Percentiles rank a stretch among this genome's conserved stretches.
phyloP scores from a whole-genome alignment of 192 early-diverging fungal species.

The Umbelopsis ramanniana region DNA sequence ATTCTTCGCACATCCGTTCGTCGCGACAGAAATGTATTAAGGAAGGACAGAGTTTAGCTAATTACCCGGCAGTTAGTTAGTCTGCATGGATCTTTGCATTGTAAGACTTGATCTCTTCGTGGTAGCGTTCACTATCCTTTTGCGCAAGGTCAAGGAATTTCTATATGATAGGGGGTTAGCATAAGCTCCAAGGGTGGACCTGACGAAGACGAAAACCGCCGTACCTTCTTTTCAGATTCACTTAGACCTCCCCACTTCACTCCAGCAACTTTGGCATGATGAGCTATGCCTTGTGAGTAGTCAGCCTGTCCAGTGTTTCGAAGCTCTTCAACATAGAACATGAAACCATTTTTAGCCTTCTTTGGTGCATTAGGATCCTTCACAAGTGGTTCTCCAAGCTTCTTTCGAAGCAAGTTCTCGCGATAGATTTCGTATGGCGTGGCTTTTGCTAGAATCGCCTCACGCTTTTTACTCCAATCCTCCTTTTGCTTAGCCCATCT shows the following conservation, averaged over 20 bases:
- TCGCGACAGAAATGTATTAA: neutral
- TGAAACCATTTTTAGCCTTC: slow-evolving; percentile 28
- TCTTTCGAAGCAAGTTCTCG: slow-evolving; percentile 37
- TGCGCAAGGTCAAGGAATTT: slow-evolving; percentile 13
- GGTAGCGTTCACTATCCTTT: neutral
- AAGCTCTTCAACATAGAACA: slow-evolving; percentile 33
- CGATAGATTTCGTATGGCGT: slow-evolving; percentile 31
- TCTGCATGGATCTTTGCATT: slow-evolving; percentile 12
- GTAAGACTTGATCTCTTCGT: slow-evolving; percentile 1
- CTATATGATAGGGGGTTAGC: neutral
- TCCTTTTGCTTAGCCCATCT: slow-evolving; percentile 10
- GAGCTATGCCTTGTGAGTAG: neutral
- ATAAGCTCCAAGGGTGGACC: neutral
- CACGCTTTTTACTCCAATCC: neutral
- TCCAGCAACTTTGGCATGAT: slow-evolving; percentile 6
- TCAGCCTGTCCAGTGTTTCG: slow-evolving; percentile 16
- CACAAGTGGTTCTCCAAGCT: slow-evolving; percentile 24
- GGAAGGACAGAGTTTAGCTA: neutral
- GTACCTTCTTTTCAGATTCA: neutral
- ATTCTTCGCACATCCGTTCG: no score
- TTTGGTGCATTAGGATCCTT: slow-evolving; percentile 40
- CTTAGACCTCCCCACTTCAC: neutral
- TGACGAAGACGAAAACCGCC: no score
- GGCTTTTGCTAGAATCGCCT: slow-evolving; percentile 24
- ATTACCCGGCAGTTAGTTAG: neutral